Evolutionary conservation across 169 alveolate genomes (phyloP).

Genomic region (Fabrea salina): DNA sequence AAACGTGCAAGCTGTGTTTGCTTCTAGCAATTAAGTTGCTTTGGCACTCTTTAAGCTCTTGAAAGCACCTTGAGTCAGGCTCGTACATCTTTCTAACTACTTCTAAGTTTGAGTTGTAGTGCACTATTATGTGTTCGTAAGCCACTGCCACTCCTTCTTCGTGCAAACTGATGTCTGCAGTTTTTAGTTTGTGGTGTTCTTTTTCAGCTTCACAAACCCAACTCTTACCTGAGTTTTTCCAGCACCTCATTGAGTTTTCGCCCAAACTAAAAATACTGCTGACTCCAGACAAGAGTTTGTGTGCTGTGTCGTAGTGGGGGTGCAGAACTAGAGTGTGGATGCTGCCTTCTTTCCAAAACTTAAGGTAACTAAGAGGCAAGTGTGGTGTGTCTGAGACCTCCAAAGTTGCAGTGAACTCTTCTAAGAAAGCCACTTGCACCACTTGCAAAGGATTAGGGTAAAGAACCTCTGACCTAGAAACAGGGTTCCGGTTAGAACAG

Average conservation of each 20-base stretch:
- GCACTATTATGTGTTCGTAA: background rate
- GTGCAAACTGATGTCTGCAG: background rate
- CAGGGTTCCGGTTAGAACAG: slow-evolving; percentile 10
- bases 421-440: background rate
- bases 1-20: background rate
- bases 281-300: background rate
- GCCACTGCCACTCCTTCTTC: background rate
- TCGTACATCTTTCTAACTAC: background rate
- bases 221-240: background rate
- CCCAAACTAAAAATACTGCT: background rate
- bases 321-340: background rate
- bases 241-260: background rate
- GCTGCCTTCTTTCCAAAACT: slow-evolving; percentile 15
- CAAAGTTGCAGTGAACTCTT: background rate
- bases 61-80: background rate
- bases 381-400: background rate
- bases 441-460: slow-evolving; percentile 23
- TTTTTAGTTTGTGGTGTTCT: background rate
- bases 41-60: background rate
- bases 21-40: background rate
- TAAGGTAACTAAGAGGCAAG: background rate
- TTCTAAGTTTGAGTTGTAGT: background rate
- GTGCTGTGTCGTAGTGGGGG: slow-evolving; percentile 15
- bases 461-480: background rate
- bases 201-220: background rate